Base-by-base conservation (phyloP, 2,329 filamentous ascomycete genomes). In the Sclerotinia sclerotiorum region DNA sequence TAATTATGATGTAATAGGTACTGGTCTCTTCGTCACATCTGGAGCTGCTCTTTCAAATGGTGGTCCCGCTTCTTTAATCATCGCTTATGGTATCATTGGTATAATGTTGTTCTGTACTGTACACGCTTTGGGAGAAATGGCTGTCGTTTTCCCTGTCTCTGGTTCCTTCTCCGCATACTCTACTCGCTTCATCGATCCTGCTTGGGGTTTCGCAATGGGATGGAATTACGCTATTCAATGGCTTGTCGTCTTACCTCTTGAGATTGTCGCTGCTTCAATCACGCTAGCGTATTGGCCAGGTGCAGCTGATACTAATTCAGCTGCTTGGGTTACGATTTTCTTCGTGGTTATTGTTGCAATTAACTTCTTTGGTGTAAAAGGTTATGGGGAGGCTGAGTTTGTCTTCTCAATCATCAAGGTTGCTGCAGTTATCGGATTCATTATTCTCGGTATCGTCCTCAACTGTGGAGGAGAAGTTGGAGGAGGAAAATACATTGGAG, bases 181-280 rank as follows among this genome's bases (percentile, higher is more conserved):
- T n/a, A 97, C 93, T 32, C 88, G 94, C 13, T 97, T 97, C 75
- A 79, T 97, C 15, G 93, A 97, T 76, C 94, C 94, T 1, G 93
- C 94, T 0, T 97, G 92, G 93, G 93, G 93, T 0, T 96, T 97
- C 75, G 92, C 93, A 61, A 95, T 97, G 91, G 93, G 93, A 21
- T 97, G 92, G 92, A 96, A 89, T 76, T 74, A 97, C 77, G 92
- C 91, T 6, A 78, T 97, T 70, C 90, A 95, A 80, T 97, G 93
- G 93, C 84, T 96, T 2, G 85, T 93, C 48, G 88, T 93, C 0
- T 79, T 97, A 48, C 93, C 93, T 0, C 83, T 96, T 55, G 93
- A 97, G 78, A 90, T 97, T 68, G 91, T 96, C 70, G 91, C 92
- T 2, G 93, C 93, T 1, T 90, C 91, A 2, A 87, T 97, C 42